Evolutionary conservation across 2,329 filamentous ascomycete genomes (phyloP), one percentile per base, ranked within the genome.

Genomic region (Sporothrix protearum): DNA sequence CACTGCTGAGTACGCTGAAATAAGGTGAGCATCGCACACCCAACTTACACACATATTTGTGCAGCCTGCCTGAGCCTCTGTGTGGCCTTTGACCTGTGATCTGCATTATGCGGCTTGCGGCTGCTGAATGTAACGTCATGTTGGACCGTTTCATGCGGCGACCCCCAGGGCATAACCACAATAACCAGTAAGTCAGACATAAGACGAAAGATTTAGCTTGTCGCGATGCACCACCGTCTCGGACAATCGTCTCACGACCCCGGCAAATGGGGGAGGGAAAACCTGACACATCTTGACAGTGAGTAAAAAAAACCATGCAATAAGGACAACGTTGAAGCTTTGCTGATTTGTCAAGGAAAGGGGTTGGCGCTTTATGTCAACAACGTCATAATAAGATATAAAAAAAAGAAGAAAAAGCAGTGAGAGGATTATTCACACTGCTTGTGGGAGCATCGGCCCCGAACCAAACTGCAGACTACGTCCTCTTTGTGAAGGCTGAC

Each of bases 121-220:
- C 25, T 28, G 39, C 61, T 64, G 61, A 10, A 5, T 12, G 61
- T 47, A 64, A 64, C 61, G 61, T 64, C 61, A 64, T 39, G 61
- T n/a, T 64, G 39, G 22, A 42, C 57, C 33, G 57, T 42, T 63
- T 42, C 57, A 63, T 63, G 57, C n/a, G 33, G 57, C 57, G 28
- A 63, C 39, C 57, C 14, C 33, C 57, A 25, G 19, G n/a, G 22
- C 9, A 12, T 42, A 12, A 25, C 12, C 19, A n/a, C 22, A 53
- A n/a, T n/a, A n/a, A n/a, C n/a, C 19, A 28, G 22, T 53, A 10
- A 25, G n/a, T 19, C 10, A 47, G 42, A 14, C 12, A 59, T 28
- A 59, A 59, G 25, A 59, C 28, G 55, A 33, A 45, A 45, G 61
- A 19, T 14, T 47, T 47, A 14, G 42, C 42, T 47, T 47, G 42